Evolutionary conservation across 1,139 yeast genomes (phyloP), one percentile per base, ranked within the genome.

Genomic region (Scheffersomyces parashehatae): DNA sequence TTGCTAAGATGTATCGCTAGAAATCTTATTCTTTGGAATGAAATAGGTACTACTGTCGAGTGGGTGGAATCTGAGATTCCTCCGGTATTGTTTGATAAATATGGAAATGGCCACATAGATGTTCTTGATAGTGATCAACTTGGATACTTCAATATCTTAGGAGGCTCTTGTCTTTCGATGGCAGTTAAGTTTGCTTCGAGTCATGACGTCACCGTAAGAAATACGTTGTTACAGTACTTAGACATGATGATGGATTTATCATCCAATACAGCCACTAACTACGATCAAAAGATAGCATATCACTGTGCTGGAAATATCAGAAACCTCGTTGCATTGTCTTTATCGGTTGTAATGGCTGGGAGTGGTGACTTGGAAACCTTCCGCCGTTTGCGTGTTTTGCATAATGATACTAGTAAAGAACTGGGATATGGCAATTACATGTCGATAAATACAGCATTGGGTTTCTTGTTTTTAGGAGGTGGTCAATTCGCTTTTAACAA

Each of bases 381-480:
- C 53, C 75, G 93, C 55, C 72, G 97, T 44, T 67, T 89, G 36
- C 75, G 97, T 48, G 77, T 78, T 16, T 64, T 89, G 31, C 89
- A 88, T 59, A 85, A 81, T 16, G 77, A 76, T 26, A 75, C 81
- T 0, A 72, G 67, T 35, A 69, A 68, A 30, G 71, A 70, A 13
- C 66, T 73, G 43, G 73, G 74, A 3, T 89, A 79, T 61, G 96
- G 96, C 0, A 79, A 82, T 48, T 88, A 79, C 58, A 81, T 88
- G 82, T 90, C 95, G 0, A 75, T 84, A 2, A 89, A 87, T 55
- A 78, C 88, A 71, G 88, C 96, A 0, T 65, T 93, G 38, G 99
- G 99, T 1, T 82, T 91, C 52, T 67, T 93, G 43, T 91, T 93
- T 58, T 65, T 93, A 36, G 97, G 97, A 0, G 95, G 97, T 4